Percentiles rank a stretch among this genome's conserved stretches.
These are phyloP conservation scores for Wickerhamiella dianesei DNA, from an alignment of 805 yeast species.

Conservation along the genomic window DNA sequence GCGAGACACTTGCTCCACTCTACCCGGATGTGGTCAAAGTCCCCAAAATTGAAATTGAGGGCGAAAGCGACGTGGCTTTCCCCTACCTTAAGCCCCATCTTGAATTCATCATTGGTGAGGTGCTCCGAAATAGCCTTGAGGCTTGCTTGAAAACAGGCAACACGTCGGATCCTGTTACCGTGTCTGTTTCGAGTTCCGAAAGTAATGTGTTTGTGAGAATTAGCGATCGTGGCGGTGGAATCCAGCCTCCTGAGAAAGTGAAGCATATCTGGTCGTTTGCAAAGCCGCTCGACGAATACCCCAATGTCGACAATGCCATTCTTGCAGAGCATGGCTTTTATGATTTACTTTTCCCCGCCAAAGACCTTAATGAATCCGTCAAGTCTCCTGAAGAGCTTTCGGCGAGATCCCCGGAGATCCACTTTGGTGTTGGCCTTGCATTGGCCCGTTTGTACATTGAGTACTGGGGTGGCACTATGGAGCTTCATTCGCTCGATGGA, in stretches of 20 bases:
- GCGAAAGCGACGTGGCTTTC: slow-evolving; percentile 46
- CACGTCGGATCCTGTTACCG: slow-evolving; percentile 43
- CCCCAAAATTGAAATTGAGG: slow-evolving; percentile 70
- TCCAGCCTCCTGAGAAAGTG: slow-evolving; percentile 37
- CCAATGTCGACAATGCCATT: slow-evolving; percentile 6
- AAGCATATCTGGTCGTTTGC: slow-evolving; percentile 79
- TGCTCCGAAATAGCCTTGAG: slow-evolving; percentile 70
- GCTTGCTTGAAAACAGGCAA: slow-evolving; percentile 48
- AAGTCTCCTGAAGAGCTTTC: not conserved
- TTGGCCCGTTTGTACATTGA: slow-evolving; percentile 88
- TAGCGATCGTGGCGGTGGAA: slow-evolving; percentile 86
- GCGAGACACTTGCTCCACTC: slow-evolving; percentile 24
- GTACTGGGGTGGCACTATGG: slow-evolving; percentile 89
- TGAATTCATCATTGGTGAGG: slow-evolving; percentile 76
- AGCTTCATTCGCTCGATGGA: slow-evolving; percentile 73
- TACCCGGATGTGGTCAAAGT: slow-evolving; percentile 25
- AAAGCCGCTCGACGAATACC: slow-evolving; percentile 13
- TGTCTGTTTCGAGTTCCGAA: slow-evolving; percentile 54
- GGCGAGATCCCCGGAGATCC: slow-evolving; percentile 58
- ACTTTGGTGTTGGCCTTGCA: slow-evolving; percentile 80
- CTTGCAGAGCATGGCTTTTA: slow-evolving; percentile 15
- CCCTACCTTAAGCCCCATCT: slow-evolving; percentile 80
- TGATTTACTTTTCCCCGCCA: slow-evolving; percentile 15
- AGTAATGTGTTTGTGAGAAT: slow-evolving; percentile 62
- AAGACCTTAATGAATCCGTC: slow-evolving; percentile 8